Conservation (phyloP, 2,329 filamentous ascomycete genomes). For the Coniochaeta ligniaria region DNA sequence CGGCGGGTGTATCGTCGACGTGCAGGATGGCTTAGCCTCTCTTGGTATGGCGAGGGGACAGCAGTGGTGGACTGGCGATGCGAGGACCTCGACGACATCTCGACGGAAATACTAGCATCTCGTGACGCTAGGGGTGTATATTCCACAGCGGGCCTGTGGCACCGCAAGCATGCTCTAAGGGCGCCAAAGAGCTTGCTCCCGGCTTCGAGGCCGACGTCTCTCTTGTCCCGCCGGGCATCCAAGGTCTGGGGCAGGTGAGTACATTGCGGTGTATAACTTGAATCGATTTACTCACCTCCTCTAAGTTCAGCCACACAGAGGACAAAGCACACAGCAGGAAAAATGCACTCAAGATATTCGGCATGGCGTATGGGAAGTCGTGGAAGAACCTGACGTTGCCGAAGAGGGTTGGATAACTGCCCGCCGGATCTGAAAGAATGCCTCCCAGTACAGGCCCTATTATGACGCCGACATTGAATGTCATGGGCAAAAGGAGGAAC, state of each 20-base stretch:
- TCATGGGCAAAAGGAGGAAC: constrained; percentile 51
- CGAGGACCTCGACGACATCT: constrained; percentile 18
- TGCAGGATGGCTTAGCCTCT: background rate
- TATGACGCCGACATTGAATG: constrained; percentile 61
- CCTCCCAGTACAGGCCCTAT: constrained; percentile 47
- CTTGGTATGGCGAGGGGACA: constrained; percentile 2
- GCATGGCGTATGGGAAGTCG: constrained; percentile 45
- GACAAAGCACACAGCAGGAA: constrained; percentile 36
- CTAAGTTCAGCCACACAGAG: constrained; percentile 40
- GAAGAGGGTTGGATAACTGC: constrained; percentile 35
- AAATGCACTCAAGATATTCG: constrained; percentile 44
- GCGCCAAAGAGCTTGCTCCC: constrained; percentile 25
- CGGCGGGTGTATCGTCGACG: constrained; percentile 34
- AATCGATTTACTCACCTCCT: constrained; percentile 31
- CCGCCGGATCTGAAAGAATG: constrained; percentile 35
- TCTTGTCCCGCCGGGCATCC: constrained; percentile 31
- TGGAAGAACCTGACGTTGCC: constrained; percentile 37
- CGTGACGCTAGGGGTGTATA: constrained; percentile 27
- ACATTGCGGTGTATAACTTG: background rate
- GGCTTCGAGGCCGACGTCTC: constrained; percentile 34
- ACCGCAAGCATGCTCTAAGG: constrained; percentile 16
- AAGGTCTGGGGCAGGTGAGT: constrained; percentile 29
- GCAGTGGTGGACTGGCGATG: constrained; percentile 8
- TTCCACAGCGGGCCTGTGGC: constrained; percentile 9
- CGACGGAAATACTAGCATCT: constrained; percentile 19